Evolutionary conservation across 352 stramenopile species (phyloP).

Genomic region (Peronospora belbahrii): DNA sequence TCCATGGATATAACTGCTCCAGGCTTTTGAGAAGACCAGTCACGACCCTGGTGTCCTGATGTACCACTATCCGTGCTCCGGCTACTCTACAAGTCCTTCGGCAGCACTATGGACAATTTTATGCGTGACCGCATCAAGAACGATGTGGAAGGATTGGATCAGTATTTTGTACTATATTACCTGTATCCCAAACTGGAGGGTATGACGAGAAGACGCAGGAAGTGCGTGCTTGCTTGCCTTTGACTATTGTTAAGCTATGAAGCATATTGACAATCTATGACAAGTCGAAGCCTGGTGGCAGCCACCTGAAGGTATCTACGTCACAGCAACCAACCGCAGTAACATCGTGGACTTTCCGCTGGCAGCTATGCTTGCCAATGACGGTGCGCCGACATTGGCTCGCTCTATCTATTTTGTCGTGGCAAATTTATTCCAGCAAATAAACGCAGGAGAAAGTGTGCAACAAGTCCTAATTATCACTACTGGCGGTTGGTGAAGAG

Average conservation of each 20-base stretch:
- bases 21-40: conserved; percentile 91
- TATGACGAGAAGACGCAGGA: conserved; percentile 86
- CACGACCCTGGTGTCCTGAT: too few relatives aligned
- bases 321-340: conserved; percentile 96
- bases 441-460: conserved; percentile 85
- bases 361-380: conserved; percentile 92
- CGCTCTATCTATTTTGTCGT: conserved; percentile 92
- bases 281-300: conserved; percentile 39
- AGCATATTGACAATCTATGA: conserved; percentile 88
- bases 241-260: conserved; percentile 93
- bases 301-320: conserved; percentile 76
- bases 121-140: too few relatives aligned
- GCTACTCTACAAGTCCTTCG: too few relatives aligned
- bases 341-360: conserved; percentile 94
- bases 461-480: conserved; percentile 90
- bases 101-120: too few relatives aligned
- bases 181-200: conserved; percentile 95
- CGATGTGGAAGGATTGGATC: conserved; percentile 94
- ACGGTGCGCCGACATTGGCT: conserved; percentile 93
- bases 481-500: conserved; percentile 89
- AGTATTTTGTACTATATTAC: conserved; percentile 94
- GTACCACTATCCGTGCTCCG: conserved; percentile 95
- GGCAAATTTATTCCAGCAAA: conserved; percentile 82
- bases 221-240: conserved; percentile 93
- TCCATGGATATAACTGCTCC: conserved; percentile 90